Conservation (phyloP, 768 basidiomycete genomes). For the Leccinum ochraceum region DNA sequence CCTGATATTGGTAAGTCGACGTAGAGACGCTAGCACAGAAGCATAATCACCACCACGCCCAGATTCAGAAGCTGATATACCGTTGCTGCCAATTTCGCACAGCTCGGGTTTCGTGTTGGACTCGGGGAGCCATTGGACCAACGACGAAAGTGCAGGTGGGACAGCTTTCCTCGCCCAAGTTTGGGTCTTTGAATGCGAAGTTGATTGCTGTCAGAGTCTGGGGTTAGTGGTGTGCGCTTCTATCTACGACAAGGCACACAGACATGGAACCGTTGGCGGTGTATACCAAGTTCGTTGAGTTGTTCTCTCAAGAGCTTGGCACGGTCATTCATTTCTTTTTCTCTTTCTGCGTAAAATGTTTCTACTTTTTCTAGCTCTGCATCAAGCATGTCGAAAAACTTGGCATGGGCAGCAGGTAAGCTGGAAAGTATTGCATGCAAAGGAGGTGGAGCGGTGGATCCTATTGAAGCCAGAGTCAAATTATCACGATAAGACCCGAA, state of each 20-base stretch:
- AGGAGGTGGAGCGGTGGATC: constrained; percentile 25
- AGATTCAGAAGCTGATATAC: constrained; percentile 19
- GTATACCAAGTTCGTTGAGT: constrained; percentile 70
- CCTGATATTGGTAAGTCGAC: constrained; percentile 1
- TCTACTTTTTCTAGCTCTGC: constrained; percentile 83
- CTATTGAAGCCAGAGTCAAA: neutral
- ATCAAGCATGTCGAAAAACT: constrained; percentile 78
- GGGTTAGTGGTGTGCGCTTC: neutral
- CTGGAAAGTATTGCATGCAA: constrained; percentile 50
- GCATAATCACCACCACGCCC: constrained; percentile 13
- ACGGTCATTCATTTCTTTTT: constrained; percentile 55
- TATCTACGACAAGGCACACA: constrained; percentile 16
- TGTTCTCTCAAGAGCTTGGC: constrained; percentile 59
- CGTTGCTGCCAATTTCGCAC: neutral
- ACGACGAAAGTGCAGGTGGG: constrained; percentile 2
- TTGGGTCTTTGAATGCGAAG: constrained; percentile 1
- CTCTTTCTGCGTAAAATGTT: constrained; percentile 73
- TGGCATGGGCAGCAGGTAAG: constrained; percentile 58
- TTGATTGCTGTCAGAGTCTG: constrained; percentile 11
- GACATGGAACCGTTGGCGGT: constrained; percentile 60
- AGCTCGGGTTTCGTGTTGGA: neutral
- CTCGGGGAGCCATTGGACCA: constrained; percentile 3
- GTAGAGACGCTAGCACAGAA: neutral
- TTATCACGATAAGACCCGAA: neutral
- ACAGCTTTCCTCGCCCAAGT: constrained; percentile 13